These are phyloP conservation scores for Paxillus rubicundulus DNA, from an alignment of 768 basidiomycete genomes.

Conservation along the genomic window DNA sequence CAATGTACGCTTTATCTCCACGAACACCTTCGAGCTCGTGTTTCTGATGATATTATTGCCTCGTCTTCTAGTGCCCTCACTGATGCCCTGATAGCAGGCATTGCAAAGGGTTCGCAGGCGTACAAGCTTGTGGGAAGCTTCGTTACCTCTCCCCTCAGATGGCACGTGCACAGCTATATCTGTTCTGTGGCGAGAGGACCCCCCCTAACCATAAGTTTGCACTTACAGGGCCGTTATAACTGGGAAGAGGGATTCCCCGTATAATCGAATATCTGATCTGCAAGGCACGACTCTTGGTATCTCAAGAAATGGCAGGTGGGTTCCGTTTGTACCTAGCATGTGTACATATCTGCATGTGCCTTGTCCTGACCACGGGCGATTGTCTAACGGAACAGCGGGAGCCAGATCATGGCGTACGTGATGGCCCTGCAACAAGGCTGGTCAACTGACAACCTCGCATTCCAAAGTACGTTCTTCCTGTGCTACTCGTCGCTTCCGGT, in stretches of 20 bases:
- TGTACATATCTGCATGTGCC: neutral
- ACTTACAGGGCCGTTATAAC: constrained; percentile 86
- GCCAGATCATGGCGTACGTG: constrained; percentile 94
- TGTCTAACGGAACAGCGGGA: constrained; percentile 50
- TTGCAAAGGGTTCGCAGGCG: constrained; percentile 82
- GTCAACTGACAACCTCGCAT: constrained; percentile 61
- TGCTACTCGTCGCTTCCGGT: neutral
- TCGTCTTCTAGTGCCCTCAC: constrained; percentile 68
- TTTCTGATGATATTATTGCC: constrained; percentile 4
- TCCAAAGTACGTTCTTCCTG: constrained; percentile 52
- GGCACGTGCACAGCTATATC: constrained; percentile 41
- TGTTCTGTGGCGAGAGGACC: neutral
- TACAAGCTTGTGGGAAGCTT: constrained; percentile 94
- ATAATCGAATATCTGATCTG: constrained; percentile 69
- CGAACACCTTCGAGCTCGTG: neutral
- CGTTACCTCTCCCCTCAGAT: constrained; percentile 85
- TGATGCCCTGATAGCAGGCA: constrained; percentile 87
- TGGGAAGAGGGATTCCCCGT: constrained; percentile 63
- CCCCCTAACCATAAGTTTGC: neutral
- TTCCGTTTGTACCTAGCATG: neutral
- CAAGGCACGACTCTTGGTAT: constrained; percentile 85
- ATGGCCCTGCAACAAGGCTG: constrained; percentile 90
- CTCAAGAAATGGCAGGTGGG: constrained; percentile 78
- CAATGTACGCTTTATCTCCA: constrained; percentile 52
- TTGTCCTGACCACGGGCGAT: constrained; percentile 3